Conservation (phyloP, 1,284 basidiomycete species). For the Sporisorium scitamineum region DNA sequence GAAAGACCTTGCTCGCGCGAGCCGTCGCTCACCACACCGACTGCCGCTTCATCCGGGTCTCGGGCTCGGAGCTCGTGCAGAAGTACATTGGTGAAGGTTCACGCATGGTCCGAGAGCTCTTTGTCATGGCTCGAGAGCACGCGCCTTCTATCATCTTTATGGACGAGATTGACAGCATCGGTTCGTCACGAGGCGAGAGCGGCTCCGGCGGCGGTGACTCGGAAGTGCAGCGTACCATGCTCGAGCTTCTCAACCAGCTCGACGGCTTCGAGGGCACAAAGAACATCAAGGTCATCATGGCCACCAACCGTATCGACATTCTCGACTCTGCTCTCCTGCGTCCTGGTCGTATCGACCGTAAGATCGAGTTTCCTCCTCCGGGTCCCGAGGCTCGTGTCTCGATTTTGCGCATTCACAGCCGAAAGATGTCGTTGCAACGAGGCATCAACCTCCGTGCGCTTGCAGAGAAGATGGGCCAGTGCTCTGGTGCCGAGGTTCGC, state of each 20-base stretch:
- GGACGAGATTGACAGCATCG: slow-evolving; percentile 99
- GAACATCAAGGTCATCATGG: slow-evolving; percentile 99
- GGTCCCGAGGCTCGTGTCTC: slow-evolving; percentile 96
- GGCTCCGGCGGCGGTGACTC: slow-evolving; percentile 82
- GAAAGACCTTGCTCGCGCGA: slow-evolving; percentile 67
- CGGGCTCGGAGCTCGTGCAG: slow-evolving; percentile 94
- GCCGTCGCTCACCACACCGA: slow-evolving; percentile 85
- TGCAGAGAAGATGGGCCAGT: slow-evolving; percentile 99
- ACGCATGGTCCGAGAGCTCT: slow-evolving; percentile 82
- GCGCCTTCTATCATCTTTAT: slow-evolving; percentile 99
- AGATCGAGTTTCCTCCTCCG: slow-evolving; percentile 99
- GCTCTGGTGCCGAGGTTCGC: slow-evolving; percentile 95
- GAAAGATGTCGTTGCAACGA: slow-evolving; percentile 98
- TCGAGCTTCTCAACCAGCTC: slow-evolving; percentile 94
- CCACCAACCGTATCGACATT: slow-evolving; percentile 98
- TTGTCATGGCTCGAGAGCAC: slow-evolving; percentile 98
- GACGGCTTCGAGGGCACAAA: slow-evolving; percentile 98
- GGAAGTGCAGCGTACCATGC: slow-evolving; percentile 97
- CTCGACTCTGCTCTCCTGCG: slow-evolving; percentile 93
- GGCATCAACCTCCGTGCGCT: slow-evolving; percentile 94
- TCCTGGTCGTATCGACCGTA: slow-evolving; percentile 96
- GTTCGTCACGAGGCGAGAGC: slow-evolving; percentile 89
- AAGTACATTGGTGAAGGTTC: slow-evolving; percentile 99
- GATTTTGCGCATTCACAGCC: slow-evolving; percentile 94
- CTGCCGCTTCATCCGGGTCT: slow-evolving; percentile 97